Base-by-base conservation (phyloP, 306 rosid genomes). In the Dalbergia cochinchinensis region DNA sequence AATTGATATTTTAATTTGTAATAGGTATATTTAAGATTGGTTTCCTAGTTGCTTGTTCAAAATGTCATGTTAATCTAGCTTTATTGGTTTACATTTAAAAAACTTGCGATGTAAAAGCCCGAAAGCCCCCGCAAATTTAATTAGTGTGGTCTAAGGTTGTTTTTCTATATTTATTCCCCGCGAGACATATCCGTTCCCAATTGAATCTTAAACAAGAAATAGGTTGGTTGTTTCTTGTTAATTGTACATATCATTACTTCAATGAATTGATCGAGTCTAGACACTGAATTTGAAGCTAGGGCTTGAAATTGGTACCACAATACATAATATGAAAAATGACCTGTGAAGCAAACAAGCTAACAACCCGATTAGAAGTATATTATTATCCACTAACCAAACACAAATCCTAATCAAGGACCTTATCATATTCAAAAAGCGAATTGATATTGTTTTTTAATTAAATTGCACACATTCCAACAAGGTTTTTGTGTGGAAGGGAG, bases 331-430 rank as follows among this genome's bases (percentile, higher is more conserved):
- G 67, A 19, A 57, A 34, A 18, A 41, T 60, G 78, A 69, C 70
- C 0, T 3, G 50, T 76, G 80, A 76, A 76, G 48, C 72, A 81
- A 69, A 86, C 86, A 65, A 51, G 68, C 76, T 77, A 88, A 86
- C 92, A 76, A 83, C 90, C 83, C 6, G 77, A 70, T 77, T 74
- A 79, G 41, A 75, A 54, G 85, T 65, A 58, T 45, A 78, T 77
- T 82, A 77, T 80, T 60, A 37, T 71, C 54, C 73, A 79, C 76
- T 69, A 73, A 82, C 61, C 58, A 72, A 70, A 67, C 26, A 50
- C 78, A 74, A 53, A 47, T 42, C 77, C 19, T 78, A 71, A 81
- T 80, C 78, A 74, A 79, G 18, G 8, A 78, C 70, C 66, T 45
- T 58, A 15, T 26, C 79, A 67, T 53, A 31, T 72, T 78, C 82